Evolutionary conservation across 345 rosid species (phyloP).

Genomic region (Eucalyptus erythrocorys): DNA sequence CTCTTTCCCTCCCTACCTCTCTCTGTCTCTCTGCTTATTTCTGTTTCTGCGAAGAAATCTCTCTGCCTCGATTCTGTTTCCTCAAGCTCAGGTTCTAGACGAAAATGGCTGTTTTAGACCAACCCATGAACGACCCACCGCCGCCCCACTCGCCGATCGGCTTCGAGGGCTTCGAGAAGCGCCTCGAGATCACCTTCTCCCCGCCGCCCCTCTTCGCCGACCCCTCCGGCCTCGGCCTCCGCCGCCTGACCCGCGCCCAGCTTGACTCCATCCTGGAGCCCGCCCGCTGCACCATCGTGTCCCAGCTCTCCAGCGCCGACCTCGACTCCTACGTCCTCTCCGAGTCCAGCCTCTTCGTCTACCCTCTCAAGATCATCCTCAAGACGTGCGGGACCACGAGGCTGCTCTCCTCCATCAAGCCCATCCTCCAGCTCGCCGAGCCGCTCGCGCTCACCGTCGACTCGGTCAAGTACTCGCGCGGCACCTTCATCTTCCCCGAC

Average conservation of each 20-base stretch:
- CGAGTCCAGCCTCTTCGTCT: slow-evolving; percentile 71
- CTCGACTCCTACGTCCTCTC: slow-evolving; percentile 80
- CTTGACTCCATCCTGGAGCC: slow-evolving; percentile 47
- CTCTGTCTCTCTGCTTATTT: background rate
- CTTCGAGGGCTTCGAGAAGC: slow-evolving; percentile 72
- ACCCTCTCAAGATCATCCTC: slow-evolving; percentile 43
- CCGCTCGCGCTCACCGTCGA: slow-evolving; percentile 31
- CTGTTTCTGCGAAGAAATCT: background rate
- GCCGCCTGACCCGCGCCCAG: slow-evolving; percentile 33
- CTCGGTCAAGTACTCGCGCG: slow-evolving; percentile 56
- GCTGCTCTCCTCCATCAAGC: slow-evolving; percentile 50
- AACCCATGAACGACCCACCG: background rate
- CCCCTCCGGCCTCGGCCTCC: slow-evolving; percentile 40
- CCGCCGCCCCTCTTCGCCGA: slow-evolving; percentile 39
- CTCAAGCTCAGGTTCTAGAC: background rate
- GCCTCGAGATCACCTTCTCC: slow-evolving; percentile 51
- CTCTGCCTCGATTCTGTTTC: background rate
- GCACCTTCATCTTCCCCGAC: slow-evolving; percentile 72
- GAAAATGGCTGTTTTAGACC: background rate
- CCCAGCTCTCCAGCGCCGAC: slow-evolving; percentile 41
- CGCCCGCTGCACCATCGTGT: slow-evolving; percentile 58
- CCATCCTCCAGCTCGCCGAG: slow-evolving; percentile 25
- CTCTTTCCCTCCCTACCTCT: background rate
- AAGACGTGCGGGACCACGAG: slow-evolving; percentile 81
- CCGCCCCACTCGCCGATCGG: slow-evolving; percentile 29